Conservation (phyloP, 179 eudicot genomes). For the Heliamphora pulchella region DNA sequence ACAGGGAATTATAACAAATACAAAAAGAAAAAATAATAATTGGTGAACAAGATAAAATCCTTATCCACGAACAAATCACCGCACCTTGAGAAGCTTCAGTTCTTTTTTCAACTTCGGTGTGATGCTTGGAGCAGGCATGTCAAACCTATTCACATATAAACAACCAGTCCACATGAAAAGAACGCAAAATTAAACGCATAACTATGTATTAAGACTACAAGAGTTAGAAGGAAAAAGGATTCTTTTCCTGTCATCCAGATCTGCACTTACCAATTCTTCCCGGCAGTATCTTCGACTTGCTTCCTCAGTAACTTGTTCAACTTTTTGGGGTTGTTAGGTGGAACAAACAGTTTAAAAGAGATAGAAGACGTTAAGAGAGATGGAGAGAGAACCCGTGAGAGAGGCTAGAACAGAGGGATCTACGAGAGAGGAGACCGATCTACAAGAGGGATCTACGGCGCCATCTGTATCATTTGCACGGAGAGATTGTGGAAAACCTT, state of each 20-base stretch:
- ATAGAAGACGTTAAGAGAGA: no score
- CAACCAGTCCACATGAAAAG: conserved; percentile 8
- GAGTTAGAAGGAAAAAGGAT: background rate
- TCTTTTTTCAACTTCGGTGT: conserved; percentile 84
- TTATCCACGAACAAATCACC: background rate
- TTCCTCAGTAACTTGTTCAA: conserved; percentile 53
- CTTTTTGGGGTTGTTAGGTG: conserved; percentile 67
- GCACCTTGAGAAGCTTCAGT: conserved; percentile 76
- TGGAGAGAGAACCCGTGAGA: no score
- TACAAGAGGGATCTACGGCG: no score
- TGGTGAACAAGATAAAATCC: no score
- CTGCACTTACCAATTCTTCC: conserved; percentile 53
- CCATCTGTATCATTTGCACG: no score
- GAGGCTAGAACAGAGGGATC: no score
- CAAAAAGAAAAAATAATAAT: no score
- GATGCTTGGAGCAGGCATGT: conserved; percentile 77
- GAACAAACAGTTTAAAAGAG: conserved; percentile 37
- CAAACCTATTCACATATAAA: conserved; percentile 51
- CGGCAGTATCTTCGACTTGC: conserved; percentile 77
- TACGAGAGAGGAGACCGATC: no score
- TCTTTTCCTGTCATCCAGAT: background rate
- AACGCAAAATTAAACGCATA: background rate
- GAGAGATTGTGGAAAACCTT: no score
- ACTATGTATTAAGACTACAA: background rate
- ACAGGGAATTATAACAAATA: no score